A percentile compares a stretch with the other conserved stretches of the same genome.
phyloP scores from a whole-genome alignment of 2,329 filamentous ascomycete species.

The Venturia carpophila region DNA sequence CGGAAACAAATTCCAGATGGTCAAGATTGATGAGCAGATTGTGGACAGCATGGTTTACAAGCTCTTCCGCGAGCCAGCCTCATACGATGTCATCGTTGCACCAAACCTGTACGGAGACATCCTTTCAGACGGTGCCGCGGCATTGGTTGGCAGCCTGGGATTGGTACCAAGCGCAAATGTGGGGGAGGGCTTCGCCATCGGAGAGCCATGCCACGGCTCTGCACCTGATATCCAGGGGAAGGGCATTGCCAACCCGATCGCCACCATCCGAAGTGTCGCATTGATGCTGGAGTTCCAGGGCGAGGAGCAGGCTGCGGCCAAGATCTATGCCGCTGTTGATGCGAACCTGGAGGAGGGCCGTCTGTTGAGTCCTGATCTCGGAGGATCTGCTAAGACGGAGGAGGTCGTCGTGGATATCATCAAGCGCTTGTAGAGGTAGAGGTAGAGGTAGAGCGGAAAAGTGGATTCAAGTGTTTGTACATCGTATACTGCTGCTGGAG shows the following conservation, averaged over 20 bases:
- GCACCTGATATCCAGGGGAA: constrained; percentile 92
- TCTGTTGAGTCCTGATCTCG: constrained; percentile 80
- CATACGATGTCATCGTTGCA: constrained; percentile 99
- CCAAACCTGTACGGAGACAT: constrained; percentile 99
- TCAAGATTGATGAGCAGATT: constrained; percentile 89
- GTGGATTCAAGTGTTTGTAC: not conserved
- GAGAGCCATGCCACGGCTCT: constrained; percentile 94
- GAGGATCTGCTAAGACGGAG: constrained; percentile 75
- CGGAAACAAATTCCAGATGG: constrained; percentile 52
- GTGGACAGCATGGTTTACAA: constrained; percentile 99
- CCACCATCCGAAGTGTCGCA: constrained; percentile 81
- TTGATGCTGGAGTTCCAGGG: constrained; percentile 96
- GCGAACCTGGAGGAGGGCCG: constrained; percentile 77
- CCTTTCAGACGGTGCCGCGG: constrained; percentile 95
- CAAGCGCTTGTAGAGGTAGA: constrained; percentile 55
- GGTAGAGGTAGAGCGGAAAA: constrained; percentile 34
- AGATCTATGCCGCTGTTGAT: constrained; percentile 88
- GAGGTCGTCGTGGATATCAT: constrained; percentile 85
- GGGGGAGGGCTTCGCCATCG: constrained; percentile 87
- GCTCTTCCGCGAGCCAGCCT: constrained; percentile 89
- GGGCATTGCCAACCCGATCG: constrained; percentile 92
- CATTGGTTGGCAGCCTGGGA: constrained; percentile 88
- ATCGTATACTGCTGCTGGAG: not conserved
- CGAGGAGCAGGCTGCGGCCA: constrained; percentile 76
- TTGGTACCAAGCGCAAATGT: constrained; percentile 95